Conservation (phyloP, 306 rosid species). For the Inga laurina region DNA sequence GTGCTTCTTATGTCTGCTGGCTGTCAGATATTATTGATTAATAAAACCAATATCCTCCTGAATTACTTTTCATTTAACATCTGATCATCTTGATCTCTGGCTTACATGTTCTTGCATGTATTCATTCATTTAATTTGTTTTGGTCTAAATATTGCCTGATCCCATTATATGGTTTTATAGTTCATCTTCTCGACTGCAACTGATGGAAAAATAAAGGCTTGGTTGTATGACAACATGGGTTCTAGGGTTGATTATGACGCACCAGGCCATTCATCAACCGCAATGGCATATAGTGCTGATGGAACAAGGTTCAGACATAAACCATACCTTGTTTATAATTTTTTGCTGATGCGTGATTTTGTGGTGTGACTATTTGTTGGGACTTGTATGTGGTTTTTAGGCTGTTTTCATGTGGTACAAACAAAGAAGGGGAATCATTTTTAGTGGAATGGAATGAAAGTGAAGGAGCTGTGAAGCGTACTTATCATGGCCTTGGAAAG, state of each 20-base stretch:
- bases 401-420: constrained; percentile 95
- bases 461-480: constrained; percentile 97
- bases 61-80: background rate
- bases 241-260: constrained; percentile 99
- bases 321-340: background rate
- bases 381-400: constrained; percentile 45
- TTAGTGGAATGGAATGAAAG: constrained; percentile 99
- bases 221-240: constrained; percentile 96
- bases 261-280: constrained; percentile 94
- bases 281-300: constrained; percentile 93
- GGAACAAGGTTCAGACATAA: constrained; percentile 73
- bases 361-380: constrained; percentile 22
- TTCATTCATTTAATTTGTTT: constrained; percentile 8
- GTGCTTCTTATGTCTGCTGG: background rate
- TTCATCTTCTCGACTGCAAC: constrained; percentile 97
- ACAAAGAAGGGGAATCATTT: constrained; percentile 96
- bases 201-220: constrained; percentile 99
- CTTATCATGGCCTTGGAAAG: constrained; percentile 89
- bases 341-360: constrained; percentile 19
- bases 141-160: background rate
- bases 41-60: constrained; percentile 9
- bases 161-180: constrained; percentile 47
- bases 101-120: background rate
- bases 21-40: constrained; percentile 21
- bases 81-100: background rate